phyloP scores from a whole-genome alignment of 2,329 filamentous ascomycete genomes.

The Microdochium trichocladiopsis region DNA sequence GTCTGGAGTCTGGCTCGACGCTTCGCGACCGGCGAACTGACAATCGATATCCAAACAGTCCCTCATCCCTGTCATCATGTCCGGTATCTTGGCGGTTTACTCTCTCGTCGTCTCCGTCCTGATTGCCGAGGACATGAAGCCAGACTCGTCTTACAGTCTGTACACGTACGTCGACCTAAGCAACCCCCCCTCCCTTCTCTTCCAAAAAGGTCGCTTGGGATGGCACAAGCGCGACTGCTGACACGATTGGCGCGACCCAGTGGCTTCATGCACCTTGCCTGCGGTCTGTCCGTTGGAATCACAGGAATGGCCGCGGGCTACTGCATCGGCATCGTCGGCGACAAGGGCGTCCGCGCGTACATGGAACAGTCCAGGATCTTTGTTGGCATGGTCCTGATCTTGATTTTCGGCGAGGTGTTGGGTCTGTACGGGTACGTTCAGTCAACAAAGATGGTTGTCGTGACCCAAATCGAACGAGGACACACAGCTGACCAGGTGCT shows the following conservation, averaged over 20 bases:
- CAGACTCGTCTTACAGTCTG: slow-evolving; percentile 71
- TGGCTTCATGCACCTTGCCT: slow-evolving; percentile 89
- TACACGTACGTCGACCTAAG: slow-evolving; percentile 57
- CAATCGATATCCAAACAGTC: no score
- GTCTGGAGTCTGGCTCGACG: no score
- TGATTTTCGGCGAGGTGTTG: slow-evolving; percentile 97
- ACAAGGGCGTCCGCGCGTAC: slow-evolving; percentile 87
- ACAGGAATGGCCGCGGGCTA: slow-evolving; percentile 93
- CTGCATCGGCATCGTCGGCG: slow-evolving; percentile 91
- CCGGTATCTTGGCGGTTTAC: slow-evolving; percentile 97
- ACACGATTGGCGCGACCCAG: no score
- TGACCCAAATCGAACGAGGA: no score
- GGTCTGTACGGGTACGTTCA: slow-evolving; percentile 85
- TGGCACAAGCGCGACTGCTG: no score
- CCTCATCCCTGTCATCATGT: slow-evolving; percentile 90
- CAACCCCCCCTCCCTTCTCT: no score
- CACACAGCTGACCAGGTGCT: no score
- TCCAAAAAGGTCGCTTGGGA: no score
- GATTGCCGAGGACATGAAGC: slow-evolving; percentile 82
- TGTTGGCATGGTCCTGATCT: slow-evolving; percentile 95
- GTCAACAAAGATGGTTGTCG: no score
- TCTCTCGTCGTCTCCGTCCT: slow-evolving; percentile 94
- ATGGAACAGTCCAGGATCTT: slow-evolving; percentile 96
- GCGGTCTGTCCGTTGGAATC: slow-evolving; percentile 84
- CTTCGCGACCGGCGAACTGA: no score